Percentiles rank a stretch among this genome's conserved stretches.
These are phyloP conservation scores for Gastrolobium bilobum DNA, from an alignment of 306 rosid genomes.

Conservation along the genomic window DNA sequence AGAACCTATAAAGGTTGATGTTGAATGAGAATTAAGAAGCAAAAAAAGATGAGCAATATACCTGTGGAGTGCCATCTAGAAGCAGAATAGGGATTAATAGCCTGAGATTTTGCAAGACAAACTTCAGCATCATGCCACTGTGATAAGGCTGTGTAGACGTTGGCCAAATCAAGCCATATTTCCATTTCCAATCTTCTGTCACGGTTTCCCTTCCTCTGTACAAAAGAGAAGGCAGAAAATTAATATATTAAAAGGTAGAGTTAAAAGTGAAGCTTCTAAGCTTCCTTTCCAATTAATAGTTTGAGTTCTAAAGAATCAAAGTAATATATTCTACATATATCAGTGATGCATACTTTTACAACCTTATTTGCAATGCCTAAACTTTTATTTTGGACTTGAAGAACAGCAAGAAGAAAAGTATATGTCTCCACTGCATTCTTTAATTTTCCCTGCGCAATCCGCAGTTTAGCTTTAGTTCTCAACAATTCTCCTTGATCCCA, in stretches of 20 bases:
- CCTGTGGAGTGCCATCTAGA: constrained; percentile 88
- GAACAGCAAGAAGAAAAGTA: constrained; percentile 82
- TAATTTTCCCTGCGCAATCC: constrained; percentile 78
- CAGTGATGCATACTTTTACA: constrained; percentile 61
- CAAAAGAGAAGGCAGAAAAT: constrained; percentile 35
- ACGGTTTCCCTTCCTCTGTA: constrained; percentile 63
- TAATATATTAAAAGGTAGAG: background rate
- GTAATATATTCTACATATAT: background rate
- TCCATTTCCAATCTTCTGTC: constrained; percentile 86
- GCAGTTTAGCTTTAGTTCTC: constrained; percentile 86
- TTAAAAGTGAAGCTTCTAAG: constrained; percentile 16
- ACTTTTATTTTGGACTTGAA: constrained; percentile 80
- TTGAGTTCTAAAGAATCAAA: constrained; percentile 6
- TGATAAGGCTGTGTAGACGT: constrained; percentile 71
- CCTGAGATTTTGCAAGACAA: constrained; percentile 80
- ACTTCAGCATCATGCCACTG: constrained; percentile 91
- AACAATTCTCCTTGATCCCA: constrained; percentile 93
- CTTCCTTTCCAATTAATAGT: constrained; percentile 17
- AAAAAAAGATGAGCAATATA: constrained; percentile 43
- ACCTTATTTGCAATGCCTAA: constrained; percentile 61
- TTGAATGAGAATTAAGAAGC: background rate
- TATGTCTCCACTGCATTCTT: constrained; percentile 77
- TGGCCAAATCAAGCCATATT: constrained; percentile 91
- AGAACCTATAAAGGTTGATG: background rate
- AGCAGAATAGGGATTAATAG: constrained; percentile 88